A percentile compares a stretch with the other conserved stretches of the same genome.
These are phyloP conservation scores for Naegleria gruberi DNA, from an alignment of 208 protist genomes.

Conservation along the genomic window DNA sequence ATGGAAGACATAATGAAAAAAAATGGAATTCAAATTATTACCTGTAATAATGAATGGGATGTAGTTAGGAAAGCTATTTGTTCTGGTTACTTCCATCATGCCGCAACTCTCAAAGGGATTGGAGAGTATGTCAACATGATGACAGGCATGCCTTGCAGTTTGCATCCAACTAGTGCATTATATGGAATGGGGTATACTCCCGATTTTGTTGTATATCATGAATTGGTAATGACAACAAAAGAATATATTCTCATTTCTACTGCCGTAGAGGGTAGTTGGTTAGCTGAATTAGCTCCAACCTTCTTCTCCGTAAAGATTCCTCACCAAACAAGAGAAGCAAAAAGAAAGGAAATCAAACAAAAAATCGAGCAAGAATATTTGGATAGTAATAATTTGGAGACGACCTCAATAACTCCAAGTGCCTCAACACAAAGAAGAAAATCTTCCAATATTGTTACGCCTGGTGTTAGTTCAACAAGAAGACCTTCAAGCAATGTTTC, in stretches of 20 bases:
- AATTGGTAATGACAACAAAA: conserved; percentile 89
- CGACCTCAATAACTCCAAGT: not conserved
- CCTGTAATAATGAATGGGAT: conserved; percentile 62
- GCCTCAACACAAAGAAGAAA: not conserved
- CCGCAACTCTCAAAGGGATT: conserved; percentile 83
- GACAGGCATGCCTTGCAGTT: conserved; percentile 62
- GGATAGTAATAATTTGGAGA: not conserved
- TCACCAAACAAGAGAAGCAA: not conserved
- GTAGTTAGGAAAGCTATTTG: conserved; percentile 85
- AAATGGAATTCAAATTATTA: conserved; percentile 44
- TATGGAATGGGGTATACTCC: conserved; percentile 87
- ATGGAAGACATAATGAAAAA: conserved; percentile 87
- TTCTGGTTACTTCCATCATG: conserved; percentile 88
- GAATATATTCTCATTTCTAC: conserved; percentile 94
- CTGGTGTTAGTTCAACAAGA: not conserved
- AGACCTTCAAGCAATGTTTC: not conserved
- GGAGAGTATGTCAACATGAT: conserved; percentile 95
- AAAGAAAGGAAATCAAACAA: not conserved
- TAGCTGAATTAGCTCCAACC: conserved; percentile 67
- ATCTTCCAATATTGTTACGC: not conserved
- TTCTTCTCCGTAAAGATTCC: conserved; percentile 43
- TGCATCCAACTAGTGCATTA: conserved; percentile 95
- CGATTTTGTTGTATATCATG: conserved; percentile 97
- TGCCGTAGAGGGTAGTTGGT: conserved; percentile 92
- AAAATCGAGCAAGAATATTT: not conserved